Base-by-base conservation (phyloP, 1,284 basidiomycete genomes). In the Puccinia polysora region DNA sequence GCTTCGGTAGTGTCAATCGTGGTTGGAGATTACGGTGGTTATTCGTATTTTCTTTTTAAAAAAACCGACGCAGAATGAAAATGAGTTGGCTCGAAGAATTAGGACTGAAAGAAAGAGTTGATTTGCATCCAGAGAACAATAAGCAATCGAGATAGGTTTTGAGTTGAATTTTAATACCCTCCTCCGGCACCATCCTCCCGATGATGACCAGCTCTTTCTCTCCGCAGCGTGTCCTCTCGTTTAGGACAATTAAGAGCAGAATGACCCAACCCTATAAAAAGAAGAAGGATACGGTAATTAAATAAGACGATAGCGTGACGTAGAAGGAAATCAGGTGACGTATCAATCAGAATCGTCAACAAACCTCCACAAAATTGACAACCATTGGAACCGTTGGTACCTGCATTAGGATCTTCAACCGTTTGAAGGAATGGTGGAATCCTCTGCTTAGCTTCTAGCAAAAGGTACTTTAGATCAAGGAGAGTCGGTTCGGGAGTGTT, bases 401-500 rank as follows among this genome's bases (percentile, higher is more conserved):
- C 86, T 1, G 86, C 87, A 64, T 90, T 86, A 14, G 95, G 92
- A 81, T 98, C 96, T 50, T 97, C 92, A 75, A 98, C 88, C 1
- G 87, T 89, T 60, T 86, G 82, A 75, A 99, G 81, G 83, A 98
- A 98, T n/a, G 92, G 90, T 0, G 96, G 96, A 6, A 98, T 92
- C 78, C 93, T 93, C 82, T 98, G 96, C 67, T 95, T 96, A 1
- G 95, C 94, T 80, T 99, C 96, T 84, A 96, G 89, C 64, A 98
- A 82, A 62, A 99, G 82, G 79, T 98, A 98, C 81, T 98, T 99
- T 75, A 98, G 83, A 84, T 99, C 96, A 74, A 98, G 81, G 58
- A 98, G 82, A 0, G 95, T 98, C 82, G 97, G 94, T 79, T 98
- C 94, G 0, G 89, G 85, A 1, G 94, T 96, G 78, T 90, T 91